Percentiles rank a stretch among this genome's conserved stretches.
Conservation (phyloP, 179 eudicot species). For the Beta lomatogona region DNA sequence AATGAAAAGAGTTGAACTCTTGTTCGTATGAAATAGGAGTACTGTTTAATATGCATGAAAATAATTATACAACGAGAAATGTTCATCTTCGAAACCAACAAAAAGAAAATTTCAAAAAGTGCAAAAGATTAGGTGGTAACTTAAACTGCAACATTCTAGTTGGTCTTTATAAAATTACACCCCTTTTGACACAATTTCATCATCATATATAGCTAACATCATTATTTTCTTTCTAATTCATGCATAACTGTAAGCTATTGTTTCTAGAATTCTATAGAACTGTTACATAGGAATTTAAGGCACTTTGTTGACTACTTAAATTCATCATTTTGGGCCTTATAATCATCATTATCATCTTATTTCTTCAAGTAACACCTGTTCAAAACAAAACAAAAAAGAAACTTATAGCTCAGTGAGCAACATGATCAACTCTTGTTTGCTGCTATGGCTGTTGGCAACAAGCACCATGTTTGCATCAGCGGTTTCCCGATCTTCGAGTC, state of each 20-base stretch:
- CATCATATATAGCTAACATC: conserved; percentile 27
- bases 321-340: background rate
- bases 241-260: background rate
- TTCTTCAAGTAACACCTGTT: too few relatives aligned
- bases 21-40: too few relatives aligned
- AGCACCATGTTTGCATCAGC: background rate
- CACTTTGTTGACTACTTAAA: background rate
- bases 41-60: background rate
- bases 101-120: conserved; percentile 21
- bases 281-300: background rate
- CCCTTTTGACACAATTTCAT: conserved; percentile 14
- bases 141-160: conserved; percentile 31
- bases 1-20: too few relatives aligned
- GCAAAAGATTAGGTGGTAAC: conserved; percentile 32
- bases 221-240: background rate
- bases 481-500: background rate
- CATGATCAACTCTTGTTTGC: conserved; percentile 1
- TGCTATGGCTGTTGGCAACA: conserved; percentile 18
- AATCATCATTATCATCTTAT: too few relatives aligned
- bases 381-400: too few relatives aligned
- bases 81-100: conserved; percentile 18
- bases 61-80: background rate
- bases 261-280: background rate
- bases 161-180: conserved; percentile 13
- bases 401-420: background rate